Base-by-base conservation (phyloP, 192 early-diverging fungal species). In the Coemansia sp. region DNA sequence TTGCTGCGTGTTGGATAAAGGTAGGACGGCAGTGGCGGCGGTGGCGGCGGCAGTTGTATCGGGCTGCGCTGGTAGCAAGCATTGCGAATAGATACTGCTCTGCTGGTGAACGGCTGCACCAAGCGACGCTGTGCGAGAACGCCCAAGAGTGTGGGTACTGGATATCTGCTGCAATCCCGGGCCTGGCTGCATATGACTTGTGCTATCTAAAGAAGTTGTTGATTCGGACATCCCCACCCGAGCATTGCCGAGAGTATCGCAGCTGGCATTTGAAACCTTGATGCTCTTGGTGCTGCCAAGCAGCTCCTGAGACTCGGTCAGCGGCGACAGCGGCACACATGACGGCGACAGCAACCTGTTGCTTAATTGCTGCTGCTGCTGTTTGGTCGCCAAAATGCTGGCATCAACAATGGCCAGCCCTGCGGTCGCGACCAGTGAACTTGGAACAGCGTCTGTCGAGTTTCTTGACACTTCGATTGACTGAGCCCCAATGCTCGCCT, bases 241-340 rank as follows among this genome's bases (percentile, higher is more conserved):
- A 21, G 63, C 37, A n/a, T 71, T 54, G 3, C 26, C 65, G 10
- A 71, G 52, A 12, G 73, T 76, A 3, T 66, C 61, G 50, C 59
- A 69, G 74, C 64, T 76, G 50, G 56, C 58, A 23, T 54, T 54
- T 3, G 21, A 9, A 4, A 26, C 23, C 9, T 54, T 23, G 52
- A 19, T 54, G 52, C 4, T 26, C 9, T 45, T 45, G 44, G 13
- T 45, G 26, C 58, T 48, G 16, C 67, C 54, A 21, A 40, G 56
- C 0, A 73, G 21, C 64, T 82, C 80, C 58, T 82, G 80, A 9
- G 80, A 40, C 66, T 82, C 80, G 0, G 80, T 58, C 59, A 82
- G 50, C 5, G 80, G 80, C 18, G 80, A 82, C 38, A 82, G 56
- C 5, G 68, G 70, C 3, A 53, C 52, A 2, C 47, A 41, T 7